Conservation (phyloP, 768 basidiomycete genomes). For the Tylopilus subfusipes region DNA sequence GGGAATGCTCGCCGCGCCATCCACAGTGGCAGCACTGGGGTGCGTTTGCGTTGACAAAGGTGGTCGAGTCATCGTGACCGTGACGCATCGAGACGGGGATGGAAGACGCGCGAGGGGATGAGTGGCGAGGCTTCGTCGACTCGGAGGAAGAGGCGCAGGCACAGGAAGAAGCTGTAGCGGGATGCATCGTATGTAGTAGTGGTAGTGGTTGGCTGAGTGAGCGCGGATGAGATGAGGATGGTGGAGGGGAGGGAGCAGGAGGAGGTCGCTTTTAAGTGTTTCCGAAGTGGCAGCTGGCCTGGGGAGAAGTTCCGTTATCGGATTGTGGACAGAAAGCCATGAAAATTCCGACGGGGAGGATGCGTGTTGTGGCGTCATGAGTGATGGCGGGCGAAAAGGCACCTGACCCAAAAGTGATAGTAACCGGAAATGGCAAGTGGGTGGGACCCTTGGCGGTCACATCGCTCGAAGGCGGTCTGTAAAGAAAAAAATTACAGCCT, state of each 20-base stretch:
- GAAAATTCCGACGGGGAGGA: slow-evolving; percentile 33
- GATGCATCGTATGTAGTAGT: slow-evolving; percentile 15
- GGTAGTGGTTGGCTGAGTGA: too few species aligned
- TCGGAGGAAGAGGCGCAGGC: slow-evolving; percentile 11
- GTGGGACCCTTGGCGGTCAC: slow-evolving; percentile 30
- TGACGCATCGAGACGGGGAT: slow-evolving; percentile 24
- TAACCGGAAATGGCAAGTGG: slow-evolving; percentile 17
- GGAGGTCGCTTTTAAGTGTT: slow-evolving; percentile 27
- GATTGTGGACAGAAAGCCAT: slow-evolving; percentile 32
- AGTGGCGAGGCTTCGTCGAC: slow-evolving; percentile 2
- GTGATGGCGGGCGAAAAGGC: slow-evolving; percentile 34
- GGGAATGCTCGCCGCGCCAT: slow-evolving; percentile 57
- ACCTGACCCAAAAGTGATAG: slow-evolving; percentile 28
- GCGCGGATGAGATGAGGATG: too few species aligned
- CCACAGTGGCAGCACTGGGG: slow-evolving; percentile 80
- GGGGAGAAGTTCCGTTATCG: slow-evolving; percentile 36
- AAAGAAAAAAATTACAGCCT: slow-evolving; percentile 19
- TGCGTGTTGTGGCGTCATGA: slow-evolving; percentile 36
- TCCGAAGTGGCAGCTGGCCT: slow-evolving; percentile 24
- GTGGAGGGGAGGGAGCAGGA: not conserved
- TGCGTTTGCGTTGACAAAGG: slow-evolving; percentile 48
- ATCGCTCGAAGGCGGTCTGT: slow-evolving; percentile 28
- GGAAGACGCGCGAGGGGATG: slow-evolving; percentile 5
- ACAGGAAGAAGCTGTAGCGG: slow-evolving; percentile 13
- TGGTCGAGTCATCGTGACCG: slow-evolving; percentile 25